These are phyloP conservation scores for Yamadazyma olivae DNA, from an alignment of 805 yeast species.

Conservation along the genomic window DNA sequence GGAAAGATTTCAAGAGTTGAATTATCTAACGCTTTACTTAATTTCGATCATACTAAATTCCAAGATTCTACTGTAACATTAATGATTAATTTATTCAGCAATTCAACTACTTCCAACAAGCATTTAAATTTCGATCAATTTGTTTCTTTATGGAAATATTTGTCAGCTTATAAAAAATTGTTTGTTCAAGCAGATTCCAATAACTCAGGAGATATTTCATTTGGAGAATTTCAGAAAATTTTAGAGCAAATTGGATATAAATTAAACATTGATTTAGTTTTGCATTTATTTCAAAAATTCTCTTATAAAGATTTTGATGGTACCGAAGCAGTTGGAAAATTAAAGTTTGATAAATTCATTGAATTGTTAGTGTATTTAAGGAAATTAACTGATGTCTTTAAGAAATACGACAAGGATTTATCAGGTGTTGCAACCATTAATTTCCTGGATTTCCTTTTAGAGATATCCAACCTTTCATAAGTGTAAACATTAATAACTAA, in stretches of 20 bases:
- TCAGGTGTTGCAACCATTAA: slow-evolving; percentile 70
- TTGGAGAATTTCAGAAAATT: slow-evolving; percentile 62
- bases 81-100: slow-evolving; percentile 62
- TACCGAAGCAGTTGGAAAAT: slow-evolving; percentile 31
- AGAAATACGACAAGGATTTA: slow-evolving; percentile 69
- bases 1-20: slow-evolving; percentile 58
- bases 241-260: slow-evolving; percentile 65
- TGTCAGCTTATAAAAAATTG: slow-evolving; percentile 62
- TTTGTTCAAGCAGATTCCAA: slow-evolving; percentile 63
- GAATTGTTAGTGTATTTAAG: slow-evolving; percentile 76
- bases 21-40: slow-evolving; percentile 54
- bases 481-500: not conserved
- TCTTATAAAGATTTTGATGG: slow-evolving; percentile 35
- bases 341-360: slow-evolving; percentile 79
- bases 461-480: slow-evolving; percentile 34
- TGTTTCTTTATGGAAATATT: slow-evolving; percentile 64
- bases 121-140: slow-evolving; percentile 54
- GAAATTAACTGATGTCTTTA: slow-evolving; percentile 74
- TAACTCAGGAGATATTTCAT: slow-evolving; percentile 56
- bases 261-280: slow-evolving; percentile 53
- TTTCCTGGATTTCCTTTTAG: slow-evolving; percentile 64
- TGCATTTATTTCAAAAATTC: slow-evolving; percentile 56
- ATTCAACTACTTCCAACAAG: slow-evolving; percentile 16
- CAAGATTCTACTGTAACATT: slow-evolving; percentile 56
- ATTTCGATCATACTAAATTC: slow-evolving; percentile 63